Evolutionary conservation across 306 rosid species (phyloP).

Genomic region (Morella rubra): DNA sequence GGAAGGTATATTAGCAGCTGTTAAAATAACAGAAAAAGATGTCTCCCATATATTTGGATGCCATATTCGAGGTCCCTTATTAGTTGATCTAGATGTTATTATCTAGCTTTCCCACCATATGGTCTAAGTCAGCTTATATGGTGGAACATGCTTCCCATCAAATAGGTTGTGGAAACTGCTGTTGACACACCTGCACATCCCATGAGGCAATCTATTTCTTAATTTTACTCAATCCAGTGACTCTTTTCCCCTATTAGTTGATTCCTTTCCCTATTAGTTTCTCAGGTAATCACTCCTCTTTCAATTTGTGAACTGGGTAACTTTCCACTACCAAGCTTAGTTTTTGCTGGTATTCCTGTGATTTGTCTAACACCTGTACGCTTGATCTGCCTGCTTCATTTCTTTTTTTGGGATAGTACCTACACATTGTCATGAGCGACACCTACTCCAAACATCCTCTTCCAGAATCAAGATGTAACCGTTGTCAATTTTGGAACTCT

Average conservation of each 20-base stretch:
- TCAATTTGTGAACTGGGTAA: neutral
- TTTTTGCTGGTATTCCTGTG: neutral
- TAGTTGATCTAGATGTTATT: neutral
- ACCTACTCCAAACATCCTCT: neutral
- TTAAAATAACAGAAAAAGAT: neutral
- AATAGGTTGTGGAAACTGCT: neutral
- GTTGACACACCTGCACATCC: neutral
- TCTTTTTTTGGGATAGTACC: neutral
- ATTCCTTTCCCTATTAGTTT: neutral
- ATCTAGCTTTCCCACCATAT: neutral
- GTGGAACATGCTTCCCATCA: neutral
- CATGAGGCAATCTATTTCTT: neutral
- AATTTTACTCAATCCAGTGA: neutral
- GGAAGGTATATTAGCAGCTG: conserved; percentile 45
- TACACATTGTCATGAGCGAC: neutral
- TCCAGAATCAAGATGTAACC: neutral
- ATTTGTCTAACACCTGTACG: neutral
- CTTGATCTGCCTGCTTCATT: neutral
- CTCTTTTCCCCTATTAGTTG: neutral
- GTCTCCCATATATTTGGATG: neutral
- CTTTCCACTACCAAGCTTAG: neutral
- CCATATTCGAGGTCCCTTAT: neutral
- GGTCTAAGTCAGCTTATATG: too few relatives aligned
- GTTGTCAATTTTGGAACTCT: neutral
- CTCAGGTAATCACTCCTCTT: too few relatives aligned